Evolutionary conservation across 2,329 filamentous ascomycete species (phyloP).

Genomic region (Paracamarosporium sp.): DNA sequence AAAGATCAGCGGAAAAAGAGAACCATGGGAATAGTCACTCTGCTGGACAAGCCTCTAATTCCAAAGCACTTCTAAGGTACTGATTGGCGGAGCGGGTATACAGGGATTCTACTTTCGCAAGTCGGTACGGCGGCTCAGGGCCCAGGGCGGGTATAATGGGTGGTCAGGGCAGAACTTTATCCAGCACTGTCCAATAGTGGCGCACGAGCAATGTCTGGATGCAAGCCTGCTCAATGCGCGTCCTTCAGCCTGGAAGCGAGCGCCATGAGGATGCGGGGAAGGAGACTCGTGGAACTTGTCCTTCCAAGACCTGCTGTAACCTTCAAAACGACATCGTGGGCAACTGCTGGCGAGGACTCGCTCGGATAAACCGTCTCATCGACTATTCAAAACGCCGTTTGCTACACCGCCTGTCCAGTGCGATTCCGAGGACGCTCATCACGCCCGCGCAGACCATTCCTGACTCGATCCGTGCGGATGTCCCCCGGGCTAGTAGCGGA

Average conservation of each 20-base stretch:
- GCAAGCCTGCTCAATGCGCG: slow-evolving; percentile 6
- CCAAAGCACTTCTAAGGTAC: not conserved
- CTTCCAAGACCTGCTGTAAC: not conserved
- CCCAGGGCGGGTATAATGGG: slow-evolving; percentile 2
- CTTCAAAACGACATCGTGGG: not conserved
- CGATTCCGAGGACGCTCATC: not conserved
- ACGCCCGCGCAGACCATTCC: slow-evolving; percentile 1
- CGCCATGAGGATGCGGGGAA: slow-evolving; percentile 4
- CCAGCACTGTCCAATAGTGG: not conserved
- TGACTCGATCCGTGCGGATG: slow-evolving; percentile 24
- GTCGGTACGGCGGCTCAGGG: not conserved
- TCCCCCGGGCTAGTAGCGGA: slow-evolving; percentile 6
- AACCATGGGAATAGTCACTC: not conserved
- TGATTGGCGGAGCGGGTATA: not conserved
- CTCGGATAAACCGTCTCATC: no score
- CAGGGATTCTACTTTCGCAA: not conserved
- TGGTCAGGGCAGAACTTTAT: slow-evolving; percentile 2
- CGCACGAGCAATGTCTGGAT: not conserved
- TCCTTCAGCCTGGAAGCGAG: slow-evolving; percentile 5
- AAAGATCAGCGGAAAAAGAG: not conserved
- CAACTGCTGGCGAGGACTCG: not conserved
- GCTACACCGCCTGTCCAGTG: not conserved
- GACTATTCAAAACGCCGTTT: not conserved
- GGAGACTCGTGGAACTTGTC: not conserved
- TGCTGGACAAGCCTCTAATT: not conserved